phyloP scores from a whole-genome alignment of 2,329 filamentous ascomycete species.

The Penicillium brasilianum region DNA sequence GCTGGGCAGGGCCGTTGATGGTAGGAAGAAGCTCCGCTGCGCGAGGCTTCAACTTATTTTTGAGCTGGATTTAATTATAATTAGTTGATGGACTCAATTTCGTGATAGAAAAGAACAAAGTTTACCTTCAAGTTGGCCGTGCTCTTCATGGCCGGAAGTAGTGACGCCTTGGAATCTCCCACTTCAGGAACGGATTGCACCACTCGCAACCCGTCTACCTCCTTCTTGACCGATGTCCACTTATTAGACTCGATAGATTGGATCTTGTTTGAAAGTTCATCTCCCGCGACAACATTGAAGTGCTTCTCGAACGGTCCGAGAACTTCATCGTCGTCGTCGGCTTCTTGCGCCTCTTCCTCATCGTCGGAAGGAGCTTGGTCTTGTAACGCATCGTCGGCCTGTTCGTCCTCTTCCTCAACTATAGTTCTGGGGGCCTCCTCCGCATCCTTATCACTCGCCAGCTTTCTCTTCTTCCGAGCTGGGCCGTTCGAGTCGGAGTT shows the following conservation, averaged over 20 bases:
- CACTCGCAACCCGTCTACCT: slow-evolving; percentile 40
- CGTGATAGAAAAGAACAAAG: background rate
- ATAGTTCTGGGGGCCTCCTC: slow-evolving; percentile 33
- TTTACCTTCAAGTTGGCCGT: slow-evolving; percentile 45
- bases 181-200: slow-evolving; percentile 38
- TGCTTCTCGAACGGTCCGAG: slow-evolving; percentile 80
- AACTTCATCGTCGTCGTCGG: slow-evolving; percentile 43
- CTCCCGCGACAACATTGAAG: slow-evolving; percentile 72
- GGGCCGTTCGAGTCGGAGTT: slow-evolving; percentile 49
- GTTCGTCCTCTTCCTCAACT: slow-evolving; percentile 36
- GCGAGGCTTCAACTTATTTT: slow-evolving; percentile 68
- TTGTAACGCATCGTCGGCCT: slow-evolving; percentile 50
- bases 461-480: slow-evolving; percentile 59
- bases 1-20: slow-evolving; percentile 67
- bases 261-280: slow-evolving; percentile 59
- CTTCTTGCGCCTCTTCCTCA: slow-evolving; percentile 43
- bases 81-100: slow-evolving; percentile 1
- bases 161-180: slow-evolving; percentile 30
- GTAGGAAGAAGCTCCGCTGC: slow-evolving; percentile 59
- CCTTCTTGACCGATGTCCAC: slow-evolving; percentile 54
- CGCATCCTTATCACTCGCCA: slow-evolving; percentile 42
- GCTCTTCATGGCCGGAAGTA: slow-evolving; percentile 39
- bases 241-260: slow-evolving; percentile 53
- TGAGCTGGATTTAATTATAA: slow-evolving; percentile 58
- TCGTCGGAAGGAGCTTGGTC: slow-evolving; percentile 56